Base-by-base conservation (phyloP, 176 grass and related monocot species). In the Areca catechu region DNA sequence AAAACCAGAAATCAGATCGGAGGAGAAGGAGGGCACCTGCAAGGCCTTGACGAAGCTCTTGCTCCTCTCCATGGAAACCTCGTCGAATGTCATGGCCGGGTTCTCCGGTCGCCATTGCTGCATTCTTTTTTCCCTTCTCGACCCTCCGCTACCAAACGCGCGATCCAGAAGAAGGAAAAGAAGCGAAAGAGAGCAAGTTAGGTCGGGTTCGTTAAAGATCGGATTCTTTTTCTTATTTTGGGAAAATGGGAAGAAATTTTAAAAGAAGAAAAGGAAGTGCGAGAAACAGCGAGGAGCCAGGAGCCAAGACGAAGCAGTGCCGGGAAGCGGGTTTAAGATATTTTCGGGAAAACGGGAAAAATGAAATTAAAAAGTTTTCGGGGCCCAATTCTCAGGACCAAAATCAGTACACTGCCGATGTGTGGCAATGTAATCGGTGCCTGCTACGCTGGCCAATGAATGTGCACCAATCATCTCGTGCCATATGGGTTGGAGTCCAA, bases 41-140 rank as follows among this genome's bases (percentile, higher is more conserved):
- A 98, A 80, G 48, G 94, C 84, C 78, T 80, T 98, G 73, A 93
- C 81, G 79, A 98, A 98, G 84, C 81, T 89, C 72, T 85, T 98
- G 88, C 94, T 98, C 24, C 79, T 71, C 81, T 98, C 94, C 94
- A 93, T 89, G 76, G 88, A 93, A 51, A 71, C 84, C 84, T 98
- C 94, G 51, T 98, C 88, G 70, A 93, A 76, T 56, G 94, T 90
- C 78, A 74, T 71, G 62, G 78, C 51, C 4, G 62, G 73, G n/a
- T 55, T 53, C 51, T 71, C 62, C 16, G 59, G 22, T 77, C 61
- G 15, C 80, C 83, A 84, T 70, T 75, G 55, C 27, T 77, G 71
- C 66, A 62, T 62, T 25, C 14, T 62, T 20, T 15, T 4, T 29
- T 5, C 27, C 27, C 5, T 29, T 5, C 27, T 29, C 27, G 5